Evolutionary conservation across 805 yeast genomes (phyloP), one percentile per base, ranked within the genome.

Genomic region (Kockiozyma suomiensis): DNA sequence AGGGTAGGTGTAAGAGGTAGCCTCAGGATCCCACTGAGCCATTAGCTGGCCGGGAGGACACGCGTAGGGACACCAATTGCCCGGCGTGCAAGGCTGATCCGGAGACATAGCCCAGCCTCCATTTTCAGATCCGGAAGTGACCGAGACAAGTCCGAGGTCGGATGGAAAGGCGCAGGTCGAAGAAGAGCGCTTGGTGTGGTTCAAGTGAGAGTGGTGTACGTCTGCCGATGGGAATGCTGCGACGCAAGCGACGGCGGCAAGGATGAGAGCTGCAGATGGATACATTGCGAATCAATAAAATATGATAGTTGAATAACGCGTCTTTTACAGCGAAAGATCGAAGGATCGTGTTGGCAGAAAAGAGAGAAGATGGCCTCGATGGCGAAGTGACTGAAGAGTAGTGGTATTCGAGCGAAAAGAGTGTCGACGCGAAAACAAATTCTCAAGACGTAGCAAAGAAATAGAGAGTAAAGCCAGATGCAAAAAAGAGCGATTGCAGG

Each of bases 81-180:
- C 96, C 26, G 86, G 78, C 3, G 84, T 73, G 74, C 97, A 90
- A 38, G 78, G 69, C 69, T 85, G 87, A 73, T 88, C 94, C 52
- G 83, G 84, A 66, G 85, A 82, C 82, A 88, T 79, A 51, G 96
- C 97, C 96, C 96, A 91, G 25, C 97, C 97, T 51, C 80, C 91
- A 68, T 87, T 87, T 17, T 72, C 66, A 30, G 84, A 81, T 37
- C 72, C 72, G 6, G 79, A 76, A 53, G 90, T 85, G 52, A 90
- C 86, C 1, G 85, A 76, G 17, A 90, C 93, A 68, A 91, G 78
- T 7, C 90, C 91, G 26, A 78, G 78, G 56, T 81, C 77, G 25
- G 79, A 65, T 37, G 96, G 96, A 76, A 90, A 89, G 2, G 81
- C 66, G 75, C 96, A 90, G 41, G 61, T 59, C 46, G 52, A 47